These are phyloP conservation scores for Arachis monticola DNA, from an alignment of 331 rosid species.

Conservation along the genomic window DNA sequence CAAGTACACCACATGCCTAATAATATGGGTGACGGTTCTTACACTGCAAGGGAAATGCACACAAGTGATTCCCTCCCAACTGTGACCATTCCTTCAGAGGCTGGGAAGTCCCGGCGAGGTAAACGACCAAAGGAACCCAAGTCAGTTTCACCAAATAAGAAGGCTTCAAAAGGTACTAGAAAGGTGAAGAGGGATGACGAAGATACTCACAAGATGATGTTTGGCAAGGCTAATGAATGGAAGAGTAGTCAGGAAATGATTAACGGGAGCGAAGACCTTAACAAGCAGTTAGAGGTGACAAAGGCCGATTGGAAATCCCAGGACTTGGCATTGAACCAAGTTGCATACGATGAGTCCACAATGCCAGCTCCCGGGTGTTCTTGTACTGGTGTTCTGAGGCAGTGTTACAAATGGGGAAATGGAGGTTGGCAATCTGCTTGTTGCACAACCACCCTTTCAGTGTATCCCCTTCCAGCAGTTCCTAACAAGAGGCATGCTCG, in stretches of 20 bases:
- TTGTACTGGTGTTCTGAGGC: conserved; percentile 57
- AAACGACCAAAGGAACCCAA: conserved; percentile 72
- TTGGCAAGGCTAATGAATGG: conserved; percentile 72
- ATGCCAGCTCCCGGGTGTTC: conserved; percentile 83
- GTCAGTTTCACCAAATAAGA: conserved; percentile 61
- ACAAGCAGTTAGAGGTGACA: conserved; percentile 61
- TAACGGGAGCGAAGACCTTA: conserved; percentile 66
- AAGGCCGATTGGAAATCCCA: conserved; percentile 87
- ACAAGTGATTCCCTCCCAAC: conserved; percentile 56
- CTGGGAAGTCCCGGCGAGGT: conserved; percentile 62
- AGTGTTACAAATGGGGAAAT: conserved; percentile 49
- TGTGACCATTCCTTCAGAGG: conserved; percentile 53
- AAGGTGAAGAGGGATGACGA: conserved; percentile 75
- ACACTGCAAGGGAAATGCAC: conserved; percentile 63
- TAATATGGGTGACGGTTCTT: conserved; percentile 66
- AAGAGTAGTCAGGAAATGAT: conserved; percentile 62
- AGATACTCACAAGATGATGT: conserved; percentile 70
- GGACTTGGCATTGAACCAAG: conserved; percentile 82
- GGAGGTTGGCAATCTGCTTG: conserved; percentile 98
- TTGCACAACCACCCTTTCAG: conserved; percentile 82
- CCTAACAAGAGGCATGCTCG: conserved; percentile 85
- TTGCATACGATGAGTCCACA: conserved; percentile 67
- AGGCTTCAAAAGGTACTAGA: conserved; percentile 60
- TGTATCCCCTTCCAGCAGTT: conserved; percentile 82
- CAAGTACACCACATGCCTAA: conserved; percentile 61